Evolutionary conservation across 2,329 filamentous ascomycete genomes (phyloP), one percentile per base, ranked within the genome.

Genomic region (Aureobasidium sp.): DNA sequence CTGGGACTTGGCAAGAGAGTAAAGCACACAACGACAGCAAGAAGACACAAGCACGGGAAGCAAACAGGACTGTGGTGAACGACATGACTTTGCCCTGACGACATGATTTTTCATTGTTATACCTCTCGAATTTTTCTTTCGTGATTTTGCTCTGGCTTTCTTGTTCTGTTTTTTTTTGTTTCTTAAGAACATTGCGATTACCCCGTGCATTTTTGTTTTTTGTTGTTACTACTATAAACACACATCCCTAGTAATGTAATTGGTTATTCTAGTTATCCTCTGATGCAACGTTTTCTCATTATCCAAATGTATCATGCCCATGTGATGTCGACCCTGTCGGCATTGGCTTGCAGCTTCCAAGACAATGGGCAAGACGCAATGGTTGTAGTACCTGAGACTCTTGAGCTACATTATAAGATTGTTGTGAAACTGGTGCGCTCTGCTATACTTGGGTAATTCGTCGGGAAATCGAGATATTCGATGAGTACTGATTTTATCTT

Each of bases 1-100:
- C 17, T 60, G 57, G 57, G 57, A 60, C 8, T 29, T 51, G 57
- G 57, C 46, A 9, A 60, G 57, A 51, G 57, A 60, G 57, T 60
- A 60, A 29, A 27, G 1, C 5, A 43, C 0, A 57, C 27, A 9
- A 55, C 37, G 52, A 52, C 50, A 39, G n/a, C 34, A 27, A 51
- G 29, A 37, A 24, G 10, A 37, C 12, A 8, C 12, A 37, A 39
- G 12, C 34, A 56, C 27, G 52, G 52, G 39, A 56, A 44, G 27
- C 26, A 44, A 44, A 57, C 53, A 57, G 53, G 27, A 46, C 41
- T 44, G 37, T 53, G 51, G 51, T 29, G 12, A 26, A 20, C 26
- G 39, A 56, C 26, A 26, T 26, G 39, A 46, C 27, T 26, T 15
- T 27, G 13, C 6, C 39, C 12, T 56, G 36, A 57, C n/a, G 52